Conservation (phyloP, 805 yeast genomes). For the Kockiozyma suomiensis region DNA sequence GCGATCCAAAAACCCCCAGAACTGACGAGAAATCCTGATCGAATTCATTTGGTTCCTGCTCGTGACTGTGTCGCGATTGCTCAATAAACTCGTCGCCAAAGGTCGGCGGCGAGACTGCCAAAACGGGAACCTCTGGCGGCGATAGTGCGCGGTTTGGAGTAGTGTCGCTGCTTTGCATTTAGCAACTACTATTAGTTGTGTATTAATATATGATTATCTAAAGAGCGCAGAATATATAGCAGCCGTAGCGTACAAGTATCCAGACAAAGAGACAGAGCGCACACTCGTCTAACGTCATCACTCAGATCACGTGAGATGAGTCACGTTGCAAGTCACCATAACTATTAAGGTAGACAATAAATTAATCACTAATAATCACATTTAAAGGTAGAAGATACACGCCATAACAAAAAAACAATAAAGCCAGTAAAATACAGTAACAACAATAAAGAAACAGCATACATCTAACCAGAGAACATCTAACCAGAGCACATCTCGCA, state of each 20-base stretch:
- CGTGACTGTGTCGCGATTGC: not conserved
- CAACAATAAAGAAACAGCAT: no score
- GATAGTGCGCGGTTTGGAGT: not conserved
- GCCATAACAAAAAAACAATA: not conserved
- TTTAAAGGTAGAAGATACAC: not conserved
- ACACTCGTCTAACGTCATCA: not conserved
- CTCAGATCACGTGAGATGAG: not conserved
- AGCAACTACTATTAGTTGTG: no score
- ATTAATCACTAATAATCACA: not conserved
- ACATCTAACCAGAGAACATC: no score
- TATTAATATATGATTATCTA: no score
- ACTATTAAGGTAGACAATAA: not conserved
- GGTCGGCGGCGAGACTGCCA: conserved; percentile 2
- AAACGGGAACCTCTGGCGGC: conserved; percentile 1
- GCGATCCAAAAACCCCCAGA: no score
- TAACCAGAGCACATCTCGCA: conserved; percentile 99
- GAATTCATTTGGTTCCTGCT: not conserved
- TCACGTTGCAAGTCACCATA: not conserved
- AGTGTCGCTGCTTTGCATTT: not conserved
- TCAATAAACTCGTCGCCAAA: not conserved
- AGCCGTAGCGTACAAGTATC: no score
- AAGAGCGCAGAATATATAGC: no score
- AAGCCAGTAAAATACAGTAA: no score
- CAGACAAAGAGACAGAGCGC: not conserved
- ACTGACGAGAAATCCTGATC: no score